Evolutionary conservation across 305 asterid species (phyloP), one percentile per base, ranked within the genome.

Genomic region (Solanum hybrid): DNA sequence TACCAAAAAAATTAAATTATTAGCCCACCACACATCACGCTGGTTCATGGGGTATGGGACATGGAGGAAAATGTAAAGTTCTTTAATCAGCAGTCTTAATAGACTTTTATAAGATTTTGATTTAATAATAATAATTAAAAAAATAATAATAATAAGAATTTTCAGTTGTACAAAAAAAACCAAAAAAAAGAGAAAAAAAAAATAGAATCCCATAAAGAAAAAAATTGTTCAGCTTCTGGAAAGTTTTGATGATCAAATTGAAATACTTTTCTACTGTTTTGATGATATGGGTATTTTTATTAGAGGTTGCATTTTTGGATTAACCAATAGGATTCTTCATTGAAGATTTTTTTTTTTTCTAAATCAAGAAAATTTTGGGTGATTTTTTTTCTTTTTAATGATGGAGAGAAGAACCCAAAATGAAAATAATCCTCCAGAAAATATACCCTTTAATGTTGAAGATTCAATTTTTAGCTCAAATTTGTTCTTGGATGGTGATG

Each of bases 401-500:
- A 94, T 94, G 98, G 99, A 93, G 87, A 91, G 93, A 91, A 92
- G 93, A 91, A 84, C 88, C 89, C 75, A 26, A 51, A 20, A 84
- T 82, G 93, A 88, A 89, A 84, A 91, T 89, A 93, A 91, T 85
- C 78, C 93, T 88, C 75, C 46, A 88, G 92, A 90, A 88, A 92
- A 88, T 90, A 89, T 91, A 89, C 90, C 89, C 4, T 91, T 91
- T 86, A 87, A 89, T 79, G 89, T 80, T 69, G 92, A 88, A 90
- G 93, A 90, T 79, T 90, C 94, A 69, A 88, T 92, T 90, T 92
- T 92, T 87, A 91, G 93, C 93, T 93, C 96, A 78, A 93, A 80
- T 78, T 84, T 95, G 88, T 93, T 95, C 90, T 87, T 97, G 91
- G 97, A 94, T 90, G 89, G 90, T 90, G 90, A 93, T 77, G 99